These are phyloP conservation scores for Eucalyptus marginata DNA, from an alignment of 345 rosid species.

Conservation along the genomic window DNA sequence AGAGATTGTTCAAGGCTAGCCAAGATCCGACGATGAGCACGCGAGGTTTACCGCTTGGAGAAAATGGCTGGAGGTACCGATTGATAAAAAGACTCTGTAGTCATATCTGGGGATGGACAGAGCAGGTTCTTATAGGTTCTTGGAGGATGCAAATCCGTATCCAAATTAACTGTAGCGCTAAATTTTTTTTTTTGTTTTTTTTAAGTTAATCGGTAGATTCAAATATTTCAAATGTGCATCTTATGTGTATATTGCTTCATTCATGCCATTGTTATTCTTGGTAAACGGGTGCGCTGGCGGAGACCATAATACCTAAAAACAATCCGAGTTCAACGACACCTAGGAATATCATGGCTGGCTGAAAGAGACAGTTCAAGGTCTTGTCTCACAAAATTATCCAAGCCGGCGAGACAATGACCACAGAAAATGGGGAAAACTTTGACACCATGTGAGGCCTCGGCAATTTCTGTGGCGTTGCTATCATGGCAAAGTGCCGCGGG, in stretches of 20 bases:
- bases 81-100: too few relatives aligned
- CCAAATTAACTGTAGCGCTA: too few relatives aligned
- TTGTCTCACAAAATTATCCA: not conserved
- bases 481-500: conserved; percentile 55
- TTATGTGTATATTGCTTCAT: not conserved
- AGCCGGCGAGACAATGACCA: conserved; percentile 27
- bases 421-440: conserved; percentile 33
- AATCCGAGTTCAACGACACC: conserved; percentile 52
- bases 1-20: too few relatives aligned
- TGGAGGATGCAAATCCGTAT: too few relatives aligned
- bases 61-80: too few relatives aligned
- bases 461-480: conserved; percentile 46
- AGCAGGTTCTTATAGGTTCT: too few relatives aligned
- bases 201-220: conserved; percentile 8
- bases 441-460: conserved; percentile 57
- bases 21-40: too few relatives aligned
- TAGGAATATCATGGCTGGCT: conserved; percentile 79
- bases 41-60: too few relatives aligned
- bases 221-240: too few relatives aligned
- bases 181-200: too few relatives aligned
- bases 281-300: conserved; percentile 49
- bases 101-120: too few relatives aligned
- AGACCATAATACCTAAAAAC: conserved; percentile 76
- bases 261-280: not conserved
- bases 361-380: conserved; percentile 44